These are phyloP conservation scores for Athelia sp. DNA, from an alignment of 1,284 basidiomycete genomes.

Conservation along the genomic window DNA sequence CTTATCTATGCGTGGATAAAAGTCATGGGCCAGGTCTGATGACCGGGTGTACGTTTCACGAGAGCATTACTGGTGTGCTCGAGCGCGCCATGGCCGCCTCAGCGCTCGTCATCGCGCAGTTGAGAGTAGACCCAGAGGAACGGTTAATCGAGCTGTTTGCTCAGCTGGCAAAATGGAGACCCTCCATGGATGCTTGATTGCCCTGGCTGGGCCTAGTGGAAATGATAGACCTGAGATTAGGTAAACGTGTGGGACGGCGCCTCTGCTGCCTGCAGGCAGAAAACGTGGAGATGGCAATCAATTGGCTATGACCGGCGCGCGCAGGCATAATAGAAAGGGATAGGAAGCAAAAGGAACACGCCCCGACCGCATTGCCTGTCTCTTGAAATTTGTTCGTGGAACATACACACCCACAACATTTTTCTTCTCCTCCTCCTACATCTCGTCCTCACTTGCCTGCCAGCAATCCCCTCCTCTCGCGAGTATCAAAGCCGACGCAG, in stretches of 20 bases:
- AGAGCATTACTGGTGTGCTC: no score
- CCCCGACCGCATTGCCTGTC: conserved; percentile 42
- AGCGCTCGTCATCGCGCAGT: no score
- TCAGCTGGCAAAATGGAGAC: no score
- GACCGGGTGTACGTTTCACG: no score
- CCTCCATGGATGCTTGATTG: conserved; percentile 7
- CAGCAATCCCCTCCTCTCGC: neutral
- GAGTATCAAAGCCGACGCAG: neutral
- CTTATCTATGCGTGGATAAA: no score
- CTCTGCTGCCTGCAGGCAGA: conserved; percentile 60
- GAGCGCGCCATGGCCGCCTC: no score
- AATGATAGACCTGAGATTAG: conserved; percentile 27
- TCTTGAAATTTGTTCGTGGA: conserved; percentile 5
- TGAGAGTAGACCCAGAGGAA: no score
- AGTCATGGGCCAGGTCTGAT: no score
- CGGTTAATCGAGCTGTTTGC: no score
- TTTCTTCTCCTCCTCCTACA: neutral
- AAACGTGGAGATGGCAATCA: conserved; percentile 50
- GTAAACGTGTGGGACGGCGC: conserved; percentile 7
- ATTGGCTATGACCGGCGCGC: conserved; percentile 11
- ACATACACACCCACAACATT: neutral
- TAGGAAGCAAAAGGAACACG: conserved; percentile 24
- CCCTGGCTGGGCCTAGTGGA: conserved; percentile 4
- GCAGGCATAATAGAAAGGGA: conserved; percentile 19
- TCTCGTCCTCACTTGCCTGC: neutral